Percentiles rank a stretch among this genome's conserved stretches.
phyloP scores from a whole-genome alignment of 441 rosid genomes.

The Pelargonium fulgidum region DNA sequence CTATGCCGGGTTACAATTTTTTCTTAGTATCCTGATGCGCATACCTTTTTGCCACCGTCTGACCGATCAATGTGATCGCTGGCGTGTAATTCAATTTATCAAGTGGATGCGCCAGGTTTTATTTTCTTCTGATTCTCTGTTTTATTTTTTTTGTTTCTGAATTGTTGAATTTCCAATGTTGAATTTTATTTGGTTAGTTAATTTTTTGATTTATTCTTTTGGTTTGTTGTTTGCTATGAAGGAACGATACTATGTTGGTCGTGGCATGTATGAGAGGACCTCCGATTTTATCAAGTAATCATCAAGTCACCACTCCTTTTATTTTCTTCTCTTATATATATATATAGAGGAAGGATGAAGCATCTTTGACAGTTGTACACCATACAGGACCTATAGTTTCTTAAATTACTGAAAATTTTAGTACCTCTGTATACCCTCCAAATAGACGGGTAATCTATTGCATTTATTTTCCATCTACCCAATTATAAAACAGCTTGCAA shows the following conservation, averaged over 20 bases:
- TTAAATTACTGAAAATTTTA: background rate
- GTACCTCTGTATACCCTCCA: background rate
- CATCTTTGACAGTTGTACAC: background rate
- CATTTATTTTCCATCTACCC: too few relatives aligned
- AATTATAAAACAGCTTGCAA: too few relatives aligned
- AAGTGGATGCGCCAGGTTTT: constrained; percentile 99
- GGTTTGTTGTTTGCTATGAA: constrained; percentile 27
- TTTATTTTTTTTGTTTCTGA: constrained; percentile 13
- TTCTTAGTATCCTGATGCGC: constrained; percentile 80
- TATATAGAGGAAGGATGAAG: background rate
- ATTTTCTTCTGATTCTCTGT: constrained; percentile 17
- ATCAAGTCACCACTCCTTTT: background rate
- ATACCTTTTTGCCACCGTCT: constrained; percentile 78
- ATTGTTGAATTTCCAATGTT: background rate
- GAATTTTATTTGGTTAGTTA: constrained; percentile 11
- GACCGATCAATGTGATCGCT: constrained; percentile 76
- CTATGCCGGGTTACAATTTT: constrained; percentile 82
- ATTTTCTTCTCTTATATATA: background rate
- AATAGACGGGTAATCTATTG: too few relatives aligned
- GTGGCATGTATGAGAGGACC: constrained; percentile 94
- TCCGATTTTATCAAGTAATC: constrained; percentile 75
- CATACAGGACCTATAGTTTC: background rate
- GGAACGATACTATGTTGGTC: constrained; percentile 94
- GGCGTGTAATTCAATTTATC: constrained; percentile 67
- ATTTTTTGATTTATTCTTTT: constrained; percentile 7